Evolutionary conservation across 768 basidiomycete species (phyloP).

Genomic region (Suillus clintonianus): DNA sequence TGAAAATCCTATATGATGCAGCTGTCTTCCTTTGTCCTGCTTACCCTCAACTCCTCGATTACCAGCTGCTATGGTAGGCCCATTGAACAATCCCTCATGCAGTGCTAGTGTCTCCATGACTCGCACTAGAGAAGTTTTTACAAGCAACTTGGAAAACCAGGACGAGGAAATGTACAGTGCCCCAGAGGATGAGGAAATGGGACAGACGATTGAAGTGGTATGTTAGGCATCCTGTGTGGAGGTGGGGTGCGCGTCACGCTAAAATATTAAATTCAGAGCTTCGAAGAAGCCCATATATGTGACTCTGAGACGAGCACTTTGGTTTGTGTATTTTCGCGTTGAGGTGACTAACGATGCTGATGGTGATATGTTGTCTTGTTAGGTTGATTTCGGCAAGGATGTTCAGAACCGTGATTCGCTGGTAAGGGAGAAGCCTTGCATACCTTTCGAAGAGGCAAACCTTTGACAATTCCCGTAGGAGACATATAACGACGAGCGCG

Average conservation of each 20-base stretch:
- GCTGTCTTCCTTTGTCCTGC: background rate
- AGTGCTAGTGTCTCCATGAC: no score
- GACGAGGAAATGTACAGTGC: background rate
- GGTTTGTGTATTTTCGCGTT: slow-evolving; percentile 9
- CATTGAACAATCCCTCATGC: background rate
- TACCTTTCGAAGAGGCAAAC: background rate
- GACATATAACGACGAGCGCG: slow-evolving; percentile 14
- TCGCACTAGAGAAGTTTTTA: background rate
- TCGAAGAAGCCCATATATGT: background rate
- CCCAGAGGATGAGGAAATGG: background rate
- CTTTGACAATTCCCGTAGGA: slow-evolving; percentile 11
- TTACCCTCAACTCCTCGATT: no score
- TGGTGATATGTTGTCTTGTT: slow-evolving; percentile 8
- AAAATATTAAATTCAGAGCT: background rate
- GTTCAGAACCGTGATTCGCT: background rate
- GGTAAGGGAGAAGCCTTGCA: background rate
- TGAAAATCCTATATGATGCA: background rate
- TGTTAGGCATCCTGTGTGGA: background rate
- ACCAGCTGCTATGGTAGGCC: background rate
- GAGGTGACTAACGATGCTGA: background rate
- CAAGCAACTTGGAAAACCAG: background rate
- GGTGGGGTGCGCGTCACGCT: background rate
- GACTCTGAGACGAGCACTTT: slow-evolving; percentile 18
- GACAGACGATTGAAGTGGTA: background rate
- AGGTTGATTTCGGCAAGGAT: background rate